Base-by-base conservation (phyloP, 2,329 filamentous ascomycete genomes). In the Fusarium globosum region DNA sequence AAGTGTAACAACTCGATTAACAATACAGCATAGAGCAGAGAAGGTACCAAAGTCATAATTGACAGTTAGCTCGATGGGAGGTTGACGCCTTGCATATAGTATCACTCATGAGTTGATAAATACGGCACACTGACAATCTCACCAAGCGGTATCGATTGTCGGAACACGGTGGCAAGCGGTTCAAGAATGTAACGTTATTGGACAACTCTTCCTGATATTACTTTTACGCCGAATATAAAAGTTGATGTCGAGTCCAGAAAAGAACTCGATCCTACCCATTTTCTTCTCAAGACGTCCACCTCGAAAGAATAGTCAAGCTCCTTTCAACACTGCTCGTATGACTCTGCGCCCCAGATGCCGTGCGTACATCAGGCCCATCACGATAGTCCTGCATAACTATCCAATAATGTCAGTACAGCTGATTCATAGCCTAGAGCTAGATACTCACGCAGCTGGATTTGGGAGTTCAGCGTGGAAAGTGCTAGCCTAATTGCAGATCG, bases 381-480 rank as follows among this genome's bases (percentile, higher is more conserved):
- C 35, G 15, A 7, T 39, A 55, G 15, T 55, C 51, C 23, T 55
- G 35, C 20, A 21, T 28, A 18, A 41, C 35, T 55, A 55, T 21
- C 35, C 35, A 9, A 28, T 39, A 9, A 38, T 53, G 36, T 55
- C 35, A 55, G 51, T 28, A 28, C 51, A 20, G 26, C 30, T 30
- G 11, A 30, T n/a, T 55, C 21, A 4, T 18, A 28, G 36, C 23
- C 10, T 41, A 26, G 20, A 12, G 26, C n/a, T 23, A 21, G 26
- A 14, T 55, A 55, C 51, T 39, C n/a, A 55, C 51, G 51, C 20
- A 55, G 26, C 36, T 55, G 51, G 35, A 55, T 39, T n/a, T 55
- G 51, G 23, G 51, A 41, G 46, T 41, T 41, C n/a, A 64, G 35
- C 10, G 41, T 64, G 18, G 26, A 42, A 21, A 57, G 36, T 15